Evolutionary conservation across 129 eudicot genomes (phyloP), one percentile per base, ranked within the genome.

Genomic region (Dittrichia graveolens): DNA sequence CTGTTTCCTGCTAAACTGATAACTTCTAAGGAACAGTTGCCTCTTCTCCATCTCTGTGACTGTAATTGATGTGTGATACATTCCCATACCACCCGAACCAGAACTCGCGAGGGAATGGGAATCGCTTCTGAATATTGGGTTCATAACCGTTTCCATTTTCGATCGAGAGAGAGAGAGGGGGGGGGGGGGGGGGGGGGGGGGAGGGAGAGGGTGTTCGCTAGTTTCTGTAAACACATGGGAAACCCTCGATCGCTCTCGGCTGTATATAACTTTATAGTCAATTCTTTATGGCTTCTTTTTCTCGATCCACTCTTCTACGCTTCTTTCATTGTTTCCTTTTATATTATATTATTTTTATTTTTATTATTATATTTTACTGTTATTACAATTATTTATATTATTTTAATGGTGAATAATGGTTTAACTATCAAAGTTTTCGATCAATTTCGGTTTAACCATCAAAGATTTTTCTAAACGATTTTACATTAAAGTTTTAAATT

Each of bases 1-100:
- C 59, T 85, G 88, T 65, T 92, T 92, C 65, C 98, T 81, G 61
- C 87, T 78, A 75, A 92, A 92, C 65, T 87, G 96, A 66, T 92
- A 92, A 80, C 98, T 92, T 74, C 85, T 83, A 15, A 92, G 66
- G 78, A 92, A 92, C 49, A 92, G 69, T 78, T 82, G 95, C 72
- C 98, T 82, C 81, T 92, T 92, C 74, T 92, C 96, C 47, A 85
- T 67, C 46, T 81, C 87, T 74, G 86, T 79, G 15, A 70, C 70
- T 89, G 81, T 61, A 13, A 66, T 15, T 24, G 31, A 24, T 24
- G 31, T 24, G 31, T 24, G 31, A 57, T 68, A 80, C 7, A 64
- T 59, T 24, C 85, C 75, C 48, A 79, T 60, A 49, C 41, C 75
- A 4, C 60, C 72, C n/a, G 24, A 10, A 43, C 49, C 70, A 45